Evolutionary conservation across 331 rosid genomes (phyloP), one percentile per base, ranked within the genome.

Genomic region (Dryas integrifolia): DNA sequence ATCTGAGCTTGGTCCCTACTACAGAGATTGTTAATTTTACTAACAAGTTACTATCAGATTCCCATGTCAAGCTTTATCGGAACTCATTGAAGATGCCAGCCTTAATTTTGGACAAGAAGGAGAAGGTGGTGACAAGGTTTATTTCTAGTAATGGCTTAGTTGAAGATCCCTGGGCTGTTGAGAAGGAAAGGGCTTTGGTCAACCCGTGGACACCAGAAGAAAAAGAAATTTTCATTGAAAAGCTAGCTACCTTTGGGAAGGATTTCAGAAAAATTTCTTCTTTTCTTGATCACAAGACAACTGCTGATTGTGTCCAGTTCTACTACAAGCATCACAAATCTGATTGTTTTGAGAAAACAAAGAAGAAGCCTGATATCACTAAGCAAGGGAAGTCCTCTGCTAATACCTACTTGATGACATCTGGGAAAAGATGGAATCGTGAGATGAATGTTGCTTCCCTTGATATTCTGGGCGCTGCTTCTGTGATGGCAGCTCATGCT

Each of bases 321-420:
- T 96, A 96, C 78, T 96, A 96, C 89, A 96, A 90, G 74, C 88
- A 92, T 58, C 99, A 92, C 69, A 96, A 92, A 65, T 88, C 96
- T 55, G 98, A 81, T 63, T 81, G 83, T 75, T 95, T 90, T 73
- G 81, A 74, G 81, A 90, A 88, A 78, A 81, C 79, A 62, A 90
- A 80, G 75, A 90, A 84, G 83, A 80, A 82, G 76, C 82, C 77
- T 48, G 88, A 84, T 76, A 57, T 51, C 67, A 74, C 80, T 51
- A 89, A 91, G 89, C 88, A 79, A 45, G 89, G 79, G 45, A 88
- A 84, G 88, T 74, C 90, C 14, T 69, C 83, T 43, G 79, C 83
- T 18, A 77, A 67, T 58, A 82, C 91, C 58, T 88, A 86, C 77
- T 65, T 90, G 77, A 72, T 82, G 41, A 72, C 86, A 26, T 74